Evolutionary conservation across 2,329 filamentous ascomycete genomes (phyloP), one percentile per base, ranked within the genome.

Genomic region (Raffaelea arxii): DNA sequence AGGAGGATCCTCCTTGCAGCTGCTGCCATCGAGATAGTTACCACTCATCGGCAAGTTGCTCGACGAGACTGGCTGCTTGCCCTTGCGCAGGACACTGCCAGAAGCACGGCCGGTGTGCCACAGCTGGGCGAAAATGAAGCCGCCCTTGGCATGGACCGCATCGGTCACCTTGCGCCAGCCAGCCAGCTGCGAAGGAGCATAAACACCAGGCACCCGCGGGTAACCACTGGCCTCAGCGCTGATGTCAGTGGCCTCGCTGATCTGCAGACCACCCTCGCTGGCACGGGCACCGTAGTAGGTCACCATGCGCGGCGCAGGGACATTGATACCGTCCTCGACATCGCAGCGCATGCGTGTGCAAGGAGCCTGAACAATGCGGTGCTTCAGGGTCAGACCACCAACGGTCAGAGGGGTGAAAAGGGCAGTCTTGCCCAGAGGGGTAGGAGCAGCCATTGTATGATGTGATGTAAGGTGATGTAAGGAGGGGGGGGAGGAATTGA

Each of bases 121-220:
- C 1, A 85, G 66, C 59, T 85, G 81, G 14, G 70, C 57, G 59
- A 72, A 82, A 48, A 83, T 77, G 55, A 67, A 74, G 40, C 69
- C 70, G 35, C 77, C 76, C 54, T 79, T 77, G 27, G 67, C 68
- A 59, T 85, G 81, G 2, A 84, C 78, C 2, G 72, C 75, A 43
- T 77, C 70, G 1, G 75, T 78, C 24, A 84, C 64, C 44, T 67
- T 64, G 12, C 70, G 74, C 81, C 80, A 85, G 0, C 68, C 74
- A 1, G 66, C 65, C 41, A 77, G 67, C 53, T 82, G 78, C 21
- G 65, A 68, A 1, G 67, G 58, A 39, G 61, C 70, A 54, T 69
- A 82, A 54, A 84, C 75, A 2, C 77, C 78, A 0, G 80, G 78
- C 0, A 72, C 70, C 43, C 77, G 72, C 30, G 62, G 51, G 41